These are phyloP conservation scores for Candida buenavistaensis DNA, from an alignment of 1,139 yeast species.

Conservation along the genomic window DNA sequence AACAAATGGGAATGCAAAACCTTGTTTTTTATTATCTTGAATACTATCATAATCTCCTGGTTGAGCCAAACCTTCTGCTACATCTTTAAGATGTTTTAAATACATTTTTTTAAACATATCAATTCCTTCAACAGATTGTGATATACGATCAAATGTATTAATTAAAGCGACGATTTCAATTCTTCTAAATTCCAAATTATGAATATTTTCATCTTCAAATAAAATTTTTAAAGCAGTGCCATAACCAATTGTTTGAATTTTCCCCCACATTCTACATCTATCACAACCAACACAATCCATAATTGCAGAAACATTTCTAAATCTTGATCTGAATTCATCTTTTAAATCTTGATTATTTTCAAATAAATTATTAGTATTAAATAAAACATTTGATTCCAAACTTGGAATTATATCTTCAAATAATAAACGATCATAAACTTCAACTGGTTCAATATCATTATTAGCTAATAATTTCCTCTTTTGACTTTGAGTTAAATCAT, in stretches of 20 bases:
- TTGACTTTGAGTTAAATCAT: slow-evolving; percentile 23
- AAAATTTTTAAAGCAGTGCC: slow-evolving; percentile 92
- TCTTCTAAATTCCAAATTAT: slow-evolving; percentile 57
- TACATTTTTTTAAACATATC: slow-evolving; percentile 66
- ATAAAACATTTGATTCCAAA: slow-evolving; percentile 35
- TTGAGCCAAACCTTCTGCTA: slow-evolving; percentile 38
- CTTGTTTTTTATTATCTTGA: slow-evolving; percentile 21
- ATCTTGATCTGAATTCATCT: slow-evolving; percentile 81
- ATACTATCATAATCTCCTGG: slow-evolving; percentile 44
- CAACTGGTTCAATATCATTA: slow-evolving; percentile 27
- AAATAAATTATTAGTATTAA: slow-evolving; percentile 48
- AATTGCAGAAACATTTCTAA: slow-evolving; percentile 83
- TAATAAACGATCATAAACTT: slow-evolving; percentile 40
- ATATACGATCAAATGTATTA: slow-evolving; percentile 88
- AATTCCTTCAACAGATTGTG: slow-evolving; percentile 79
- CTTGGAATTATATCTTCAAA: slow-evolving; percentile 30
- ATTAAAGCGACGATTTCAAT: slow-evolving; percentile 87
- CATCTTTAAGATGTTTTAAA: slow-evolving; percentile 42
- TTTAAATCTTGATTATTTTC: slow-evolving; percentile 60
- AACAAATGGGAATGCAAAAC: slow-evolving; percentile 44
- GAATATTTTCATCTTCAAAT: slow-evolving; percentile 60
- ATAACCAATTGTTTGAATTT: slow-evolving; percentile 93
- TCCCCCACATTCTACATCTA: slow-evolving; percentile 97
- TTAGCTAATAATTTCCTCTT: slow-evolving; percentile 49
- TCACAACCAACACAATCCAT: slow-evolving; percentile 99